Conservation (phyloP, 768 basidiomycete genomes). For the Pleurotus platypus region DNA sequence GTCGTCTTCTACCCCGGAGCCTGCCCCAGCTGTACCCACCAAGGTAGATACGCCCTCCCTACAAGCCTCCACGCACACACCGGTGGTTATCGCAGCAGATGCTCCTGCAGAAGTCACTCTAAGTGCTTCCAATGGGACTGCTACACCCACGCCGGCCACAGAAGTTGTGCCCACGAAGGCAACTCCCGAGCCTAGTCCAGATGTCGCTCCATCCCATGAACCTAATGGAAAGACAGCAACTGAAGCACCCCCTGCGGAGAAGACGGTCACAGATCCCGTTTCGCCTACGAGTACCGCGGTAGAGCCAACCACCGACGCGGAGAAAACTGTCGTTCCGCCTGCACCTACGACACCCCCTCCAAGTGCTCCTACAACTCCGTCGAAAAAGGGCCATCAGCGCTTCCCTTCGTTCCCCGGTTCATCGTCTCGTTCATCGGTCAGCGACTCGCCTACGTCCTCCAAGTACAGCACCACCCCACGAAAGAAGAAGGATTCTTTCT, state of each 20-base stretch:
- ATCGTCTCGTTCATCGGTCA: neutral
- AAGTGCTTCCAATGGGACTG: neutral
- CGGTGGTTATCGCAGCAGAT: constrained; percentile 5
- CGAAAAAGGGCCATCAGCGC: constrained; percentile 11
- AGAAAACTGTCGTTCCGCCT: constrained; percentile 12
- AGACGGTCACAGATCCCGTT: neutral
- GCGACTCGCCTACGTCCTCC: constrained; percentile 24
- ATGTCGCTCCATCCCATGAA: neutral
- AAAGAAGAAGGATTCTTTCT: constrained; percentile 52
- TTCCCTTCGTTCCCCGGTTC: constrained; percentile 3
- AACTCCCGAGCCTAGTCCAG: too few species aligned
- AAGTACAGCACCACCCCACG: constrained; percentile 32
- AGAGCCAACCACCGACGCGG: neutral
- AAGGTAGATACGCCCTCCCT: constrained; percentile 4
- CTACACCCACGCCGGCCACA: neutral
- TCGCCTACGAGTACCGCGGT: constrained; percentile 9
- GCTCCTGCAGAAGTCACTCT: constrained; percentile 5
- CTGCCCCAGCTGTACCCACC: neutral
- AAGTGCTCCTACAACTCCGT: constrained; percentile 16
- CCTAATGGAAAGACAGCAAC: neutral
- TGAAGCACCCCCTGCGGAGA: constrained; percentile 8
- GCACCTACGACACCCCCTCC: constrained; percentile 13
- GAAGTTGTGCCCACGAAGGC: too few species aligned
- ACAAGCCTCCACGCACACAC: constrained; percentile 17
- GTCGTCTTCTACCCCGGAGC: constrained; percentile 10